A percentile compares a stretch with the other conserved stretches of the same genome.
These are phyloP conservation scores for Capsella bursapastoris DNA, from an alignment of 345 rosid species.

Conservation along the genomic window DNA sequence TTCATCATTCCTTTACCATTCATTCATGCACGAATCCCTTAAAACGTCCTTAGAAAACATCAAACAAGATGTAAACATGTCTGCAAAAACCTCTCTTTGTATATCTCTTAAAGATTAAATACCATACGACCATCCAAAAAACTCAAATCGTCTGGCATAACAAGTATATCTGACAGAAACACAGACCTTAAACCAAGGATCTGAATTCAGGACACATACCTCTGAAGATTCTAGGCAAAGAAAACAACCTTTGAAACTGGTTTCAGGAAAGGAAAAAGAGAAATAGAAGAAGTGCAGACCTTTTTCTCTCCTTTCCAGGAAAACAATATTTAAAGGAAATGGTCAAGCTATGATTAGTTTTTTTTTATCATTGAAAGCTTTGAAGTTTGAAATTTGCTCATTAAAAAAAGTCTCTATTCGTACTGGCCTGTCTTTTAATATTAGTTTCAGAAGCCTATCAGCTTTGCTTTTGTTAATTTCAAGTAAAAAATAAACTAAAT, in stretches of 20 bases:
- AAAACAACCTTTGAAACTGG: conserved; percentile 36
- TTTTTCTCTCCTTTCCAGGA: conserved; percentile 8
- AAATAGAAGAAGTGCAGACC: conserved; percentile 27
- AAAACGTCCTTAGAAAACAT: conserved; percentile 24
- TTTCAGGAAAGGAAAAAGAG: conserved; percentile 31
- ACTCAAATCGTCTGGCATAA: background rate
- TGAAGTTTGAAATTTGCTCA: conserved; percentile 39
- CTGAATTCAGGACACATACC: conserved; percentile 29
- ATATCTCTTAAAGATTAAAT: background rate
- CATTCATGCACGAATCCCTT: conserved; percentile 48
- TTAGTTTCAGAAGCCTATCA: conserved; percentile 29
- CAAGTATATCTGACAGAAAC: conserved; percentile 1
- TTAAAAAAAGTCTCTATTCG: conserved; percentile 21
- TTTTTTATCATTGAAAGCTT: conserved; percentile 35
- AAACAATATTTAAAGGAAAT: conserved; percentile 36
- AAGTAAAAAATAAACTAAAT: conserved; percentile 20
- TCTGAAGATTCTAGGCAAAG: conserved; percentile 15
- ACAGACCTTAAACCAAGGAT: conserved; percentile 19
- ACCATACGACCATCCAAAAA: conserved; percentile 24
- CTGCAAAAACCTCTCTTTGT: conserved; percentile 1
- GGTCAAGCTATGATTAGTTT: conserved; percentile 42
- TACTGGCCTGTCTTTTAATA: conserved; percentile 32
- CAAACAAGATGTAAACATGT: conserved; percentile 18
- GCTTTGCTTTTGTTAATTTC: conserved; percentile 21
- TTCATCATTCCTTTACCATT: conserved; percentile 42